phyloP scores from a whole-genome alignment of 2,329 filamentous ascomycete genomes.

The Venturia aucupariae region DNA sequence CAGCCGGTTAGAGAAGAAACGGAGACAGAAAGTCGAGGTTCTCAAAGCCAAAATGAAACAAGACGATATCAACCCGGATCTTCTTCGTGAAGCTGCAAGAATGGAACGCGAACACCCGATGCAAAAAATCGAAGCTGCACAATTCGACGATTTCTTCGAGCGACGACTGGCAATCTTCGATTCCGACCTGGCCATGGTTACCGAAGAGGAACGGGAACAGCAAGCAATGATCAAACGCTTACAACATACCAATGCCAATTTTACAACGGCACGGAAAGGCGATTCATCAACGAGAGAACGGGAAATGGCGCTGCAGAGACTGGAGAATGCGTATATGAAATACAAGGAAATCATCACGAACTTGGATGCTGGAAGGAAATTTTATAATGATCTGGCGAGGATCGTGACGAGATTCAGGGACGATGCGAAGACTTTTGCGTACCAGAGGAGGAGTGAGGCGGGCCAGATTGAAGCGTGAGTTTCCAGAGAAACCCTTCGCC shows the following conservation, averaged over 20 bases:
- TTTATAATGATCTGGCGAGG: constrained; percentile 91
- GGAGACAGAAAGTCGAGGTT: constrained; percentile 69
- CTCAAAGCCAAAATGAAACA: constrained; percentile 69
- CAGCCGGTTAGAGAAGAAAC: constrained; percentile 68
- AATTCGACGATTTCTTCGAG: constrained; percentile 90
- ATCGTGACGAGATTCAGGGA: constrained; percentile 82
- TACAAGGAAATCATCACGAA: constrained; percentile 95
- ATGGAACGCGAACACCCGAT: constrained; percentile 80
- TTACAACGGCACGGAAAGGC: constrained; percentile 60
- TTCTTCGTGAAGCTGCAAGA: constrained; percentile 72
- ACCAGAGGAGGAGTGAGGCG: constrained; percentile 72
- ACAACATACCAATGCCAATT: constrained; percentile 66
- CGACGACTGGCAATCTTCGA: constrained; percentile 69
- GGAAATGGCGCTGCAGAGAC: constrained; percentile 73
- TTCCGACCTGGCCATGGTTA: constrained; percentile 60
- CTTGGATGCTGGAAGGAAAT: constrained; percentile 82
- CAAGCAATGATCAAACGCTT: constrained; percentile 60
- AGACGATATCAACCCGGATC: constrained; percentile 81
- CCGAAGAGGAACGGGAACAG: constrained; percentile 67
- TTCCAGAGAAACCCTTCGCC: background rate
- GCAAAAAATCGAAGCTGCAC: constrained; percentile 73
- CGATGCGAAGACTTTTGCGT: constrained; percentile 67
- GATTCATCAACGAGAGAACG: constrained; percentile 63
- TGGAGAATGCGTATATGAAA: constrained; percentile 88
- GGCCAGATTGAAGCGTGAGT: constrained; percentile 65